These are phyloP conservation scores for Neurospora cerealis DNA, from an alignment of 495 filamentous ascomycete genomes.

Conservation along the genomic window DNA sequence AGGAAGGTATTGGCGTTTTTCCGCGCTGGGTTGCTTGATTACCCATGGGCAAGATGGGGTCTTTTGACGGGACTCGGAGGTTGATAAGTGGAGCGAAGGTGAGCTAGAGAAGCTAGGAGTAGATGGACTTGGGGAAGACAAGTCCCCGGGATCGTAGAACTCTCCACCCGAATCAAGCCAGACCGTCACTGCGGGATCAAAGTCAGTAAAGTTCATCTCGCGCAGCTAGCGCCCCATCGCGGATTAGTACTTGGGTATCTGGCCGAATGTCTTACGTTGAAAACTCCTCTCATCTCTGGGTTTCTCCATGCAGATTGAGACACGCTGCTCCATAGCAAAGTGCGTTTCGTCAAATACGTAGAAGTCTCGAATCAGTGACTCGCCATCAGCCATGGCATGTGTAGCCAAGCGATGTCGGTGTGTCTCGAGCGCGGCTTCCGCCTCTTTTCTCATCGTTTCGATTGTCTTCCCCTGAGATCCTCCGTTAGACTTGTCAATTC, in stretches of 20 bases:
- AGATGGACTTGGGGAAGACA: not conserved
- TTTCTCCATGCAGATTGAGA: slow-evolving; percentile 13
- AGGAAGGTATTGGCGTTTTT: not conserved
- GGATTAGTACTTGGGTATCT: not conserved
- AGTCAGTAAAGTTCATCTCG: not conserved
- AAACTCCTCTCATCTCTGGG: slow-evolving; percentile 1
- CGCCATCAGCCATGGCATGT: slow-evolving; percentile 6
- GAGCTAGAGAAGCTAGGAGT: not conserved
- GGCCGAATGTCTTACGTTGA: not conserved
- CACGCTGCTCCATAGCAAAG: slow-evolving; percentile 19
- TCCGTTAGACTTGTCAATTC: not conserved
- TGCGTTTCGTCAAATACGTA: slow-evolving; percentile 7
- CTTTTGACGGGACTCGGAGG: not conserved
- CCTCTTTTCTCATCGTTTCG: not conserved
- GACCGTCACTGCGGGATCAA: not conserved
- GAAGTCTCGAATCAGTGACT: slow-evolving; percentile 18
- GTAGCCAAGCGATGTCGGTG: not conserved
- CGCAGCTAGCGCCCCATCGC: not conserved
- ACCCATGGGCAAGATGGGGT: not conserved
- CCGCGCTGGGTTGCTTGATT: not conserved
- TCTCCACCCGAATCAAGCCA: not conserved
- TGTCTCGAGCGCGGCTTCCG: not conserved
- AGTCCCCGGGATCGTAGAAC: not conserved
- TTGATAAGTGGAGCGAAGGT: not conserved
- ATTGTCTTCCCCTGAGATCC: not conserved